Base-by-base conservation (phyloP, 257 asterid genomes). In the Scutellaria barbata region DNA sequence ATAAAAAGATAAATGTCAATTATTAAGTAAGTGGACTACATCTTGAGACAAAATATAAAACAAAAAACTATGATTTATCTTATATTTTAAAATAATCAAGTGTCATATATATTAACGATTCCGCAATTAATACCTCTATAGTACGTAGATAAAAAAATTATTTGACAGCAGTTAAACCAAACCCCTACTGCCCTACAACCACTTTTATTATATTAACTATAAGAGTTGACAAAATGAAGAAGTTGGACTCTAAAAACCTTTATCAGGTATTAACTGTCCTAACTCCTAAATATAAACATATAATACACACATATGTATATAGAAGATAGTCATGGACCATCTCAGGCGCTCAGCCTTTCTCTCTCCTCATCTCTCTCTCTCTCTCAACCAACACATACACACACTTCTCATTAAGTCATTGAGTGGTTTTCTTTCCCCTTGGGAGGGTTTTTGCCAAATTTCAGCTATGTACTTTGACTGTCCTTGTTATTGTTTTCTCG, bases 141-240 rank as follows among this genome's bases (percentile, higher is more conserved):
- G 2, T 22, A 22, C 25, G 2, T 22, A 22, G 25, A 0, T 22
- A 22, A 22, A 1, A 22, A 22, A 22, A 22, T 22, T 1, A 22
- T 37, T 74, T 20, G 7, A 39, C 66, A n/a, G 57, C 16, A 74
- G 66, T 59, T 68, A 54, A 77, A 62, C 79, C 35, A 30, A 4
- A 42, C 75, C 74, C 69, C 61, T 66, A 64, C 71, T 13, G 62
- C 74, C 69, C 61, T 66, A 64, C 71, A 16, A 66, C 55, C 50
- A 35, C 55, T 79, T 14, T 55, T 33, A 41, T 50, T 58, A 11
- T 47, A 72, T 43, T 71, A 71, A 74, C 60, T 7, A 54, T 18
- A 42, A 67, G 75, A 78, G 82, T 81, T 81, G 84, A 77, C 76
- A 64, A 78, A 84, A 68, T 11, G 10, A 56, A n/a, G 59, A 46